A percentile compares a stretch with the other conserved stretches of the same genome.
Evolutionary conservation across 441 rosid genomes (phyloP).

Genomic region (Populus hybrid): DNA sequence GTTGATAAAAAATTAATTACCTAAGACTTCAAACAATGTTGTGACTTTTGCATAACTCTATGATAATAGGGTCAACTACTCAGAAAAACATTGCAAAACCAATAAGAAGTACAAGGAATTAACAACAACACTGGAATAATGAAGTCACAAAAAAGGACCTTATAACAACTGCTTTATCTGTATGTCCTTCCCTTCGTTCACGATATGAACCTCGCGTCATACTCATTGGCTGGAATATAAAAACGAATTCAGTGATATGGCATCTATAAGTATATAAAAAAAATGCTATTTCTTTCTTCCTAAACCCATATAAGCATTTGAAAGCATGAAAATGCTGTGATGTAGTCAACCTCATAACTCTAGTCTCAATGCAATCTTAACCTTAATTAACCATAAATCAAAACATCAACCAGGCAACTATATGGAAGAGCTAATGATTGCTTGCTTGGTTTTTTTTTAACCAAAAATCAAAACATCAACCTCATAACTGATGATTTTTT

Average conservation of each 20-base stretch:
- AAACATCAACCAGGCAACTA: neutral
- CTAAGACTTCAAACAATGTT: neutral
- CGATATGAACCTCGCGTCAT: slow-evolving; percentile 76
- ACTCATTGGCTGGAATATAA: slow-evolving; percentile 78
- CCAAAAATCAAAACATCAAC: too few relatives aligned
- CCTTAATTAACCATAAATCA: neutral
- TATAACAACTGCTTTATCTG: slow-evolving; percentile 81
- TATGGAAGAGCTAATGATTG: neutral
- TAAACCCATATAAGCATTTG: neutral
- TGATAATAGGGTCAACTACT: neutral
- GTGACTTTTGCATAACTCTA: neutral
- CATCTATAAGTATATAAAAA: slow-evolving; percentile 13
- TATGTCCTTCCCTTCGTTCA: slow-evolving; percentile 82
- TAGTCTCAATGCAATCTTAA: neutral
- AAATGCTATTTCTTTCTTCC: neutral
- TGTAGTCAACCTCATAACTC: neutral
- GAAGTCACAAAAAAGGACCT: slow-evolving; percentile 44
- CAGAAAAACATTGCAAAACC: neutral
- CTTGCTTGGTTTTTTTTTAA: neutral
- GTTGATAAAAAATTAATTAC: neutral
- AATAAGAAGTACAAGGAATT: neutral
- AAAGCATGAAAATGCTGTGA: neutral
- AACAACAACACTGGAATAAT: neutral
- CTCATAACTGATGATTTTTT: too few relatives aligned
- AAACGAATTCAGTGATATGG: slow-evolving; percentile 29